Evolutionary conservation across 176 grass and related monocot species (phyloP), one percentile per base, ranked within the genome.

Genomic region (Triticum urartu): DNA sequence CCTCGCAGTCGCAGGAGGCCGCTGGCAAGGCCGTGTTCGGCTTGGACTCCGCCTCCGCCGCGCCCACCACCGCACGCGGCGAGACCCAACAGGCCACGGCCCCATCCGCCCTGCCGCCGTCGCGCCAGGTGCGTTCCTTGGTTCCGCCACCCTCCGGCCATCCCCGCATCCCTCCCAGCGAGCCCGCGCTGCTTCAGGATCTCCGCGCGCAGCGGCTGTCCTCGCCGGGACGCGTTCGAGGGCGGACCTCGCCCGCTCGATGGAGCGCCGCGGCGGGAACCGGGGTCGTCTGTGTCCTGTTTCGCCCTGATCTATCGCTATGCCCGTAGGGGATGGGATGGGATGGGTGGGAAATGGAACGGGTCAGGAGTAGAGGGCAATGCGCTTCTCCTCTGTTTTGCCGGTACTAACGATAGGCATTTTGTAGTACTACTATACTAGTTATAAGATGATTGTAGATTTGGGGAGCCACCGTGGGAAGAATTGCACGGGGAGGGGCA

Each of bases 101-200:
- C 43, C 33, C 33, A 34, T 34, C 11, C 11, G 45, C 12, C 34
- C 34, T 4, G 34, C 45, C 45, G 45, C 45, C 70, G 13, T 14
- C 69, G 15, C 47, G 45, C 64, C 76, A 47, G 63, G 86, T 88
- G 63, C 48, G 36, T 66, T 60, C 34, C 45, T 68, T 22, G 17
- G 0, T 28, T 9, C 79, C 26, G 12, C 5, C 34, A 5, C 34
- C 34, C 34, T 5, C 5, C 34, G 5, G 34, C 5, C 34, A 35
- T 17, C 28, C 36, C 5, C 5, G 34, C 34, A 35, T 5, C 34
- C 34, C 60, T 68, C 17, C 3, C 62, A 24, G 28, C n/a, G 30
- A 68, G 15, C 60, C 28, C 26, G 34, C 43, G 33, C 21, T 22
- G 69, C 20, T 73, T 81, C 11, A 14, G 9, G 20, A 33, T 21